Evolutionary conservation across 2,329 filamentous ascomycete genomes (phyloP), one percentile per base, ranked within the genome.

Genomic region (Diaporthe destruens): DNA sequence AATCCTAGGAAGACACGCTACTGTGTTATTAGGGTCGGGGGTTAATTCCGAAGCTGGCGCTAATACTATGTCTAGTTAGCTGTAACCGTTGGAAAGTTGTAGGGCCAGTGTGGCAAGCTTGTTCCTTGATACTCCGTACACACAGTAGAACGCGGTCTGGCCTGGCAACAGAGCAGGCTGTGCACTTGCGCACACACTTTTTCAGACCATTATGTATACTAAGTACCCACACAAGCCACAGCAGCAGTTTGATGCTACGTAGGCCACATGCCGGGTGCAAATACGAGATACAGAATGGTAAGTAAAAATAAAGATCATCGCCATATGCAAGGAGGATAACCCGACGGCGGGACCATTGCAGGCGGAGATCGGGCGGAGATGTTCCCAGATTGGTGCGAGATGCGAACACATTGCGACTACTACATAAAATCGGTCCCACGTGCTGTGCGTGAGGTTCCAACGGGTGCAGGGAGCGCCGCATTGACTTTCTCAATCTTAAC

Each of bases 331-430:
- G 59, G 42, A 34, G 18, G 36, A 65, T 11, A 16, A 23, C 42
- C 42, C 42, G 59, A 42, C 11, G 42, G 18, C 25, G 25, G 59
- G 29, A 29, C 18, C n/a, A 42, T 14, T 20, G 8, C 25, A n/a
- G 14, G 18, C 59, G 59, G 42, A 51, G 42, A 51, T 65, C 59
- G 11, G 42, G 59, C 59, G 59, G 59, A 65, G 59, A 34, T 9
- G 44, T 34, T 65, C 59, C 59, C 34, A 65, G 18, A 65, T 51
- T 51, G 59, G 59, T 51, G 59, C 29, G 20, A 23, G 44, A 65
- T 36, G 59, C 59, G 59, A 51, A 34, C 18, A 51, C 18, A 63
- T 63, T 49, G 59, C 59, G 34, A 63, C 42, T 51, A 7, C 29
- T 32, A n/a, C n/a, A n/a, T n/a, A 9, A 29, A 36, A 5, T 51